Percentiles rank a stretch among this genome's conserved stretches.
Conservation (phyloP, 371 early-diverging fungal genomes). For the Saksenaea oblongispora region DNA sequence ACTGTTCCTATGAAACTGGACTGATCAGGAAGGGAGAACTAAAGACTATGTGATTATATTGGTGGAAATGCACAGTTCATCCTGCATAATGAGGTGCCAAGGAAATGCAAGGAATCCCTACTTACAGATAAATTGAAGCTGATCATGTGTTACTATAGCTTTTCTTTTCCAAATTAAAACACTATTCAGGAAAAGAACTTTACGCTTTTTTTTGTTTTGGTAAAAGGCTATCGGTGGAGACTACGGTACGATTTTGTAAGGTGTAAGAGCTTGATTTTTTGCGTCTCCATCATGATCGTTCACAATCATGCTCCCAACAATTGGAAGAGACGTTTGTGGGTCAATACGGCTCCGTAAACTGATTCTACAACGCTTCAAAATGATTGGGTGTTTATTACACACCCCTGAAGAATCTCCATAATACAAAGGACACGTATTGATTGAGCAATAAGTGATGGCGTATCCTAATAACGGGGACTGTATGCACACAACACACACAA, state of each 20-base stretch:
- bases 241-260: not conserved
- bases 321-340: slow-evolving; percentile 19
- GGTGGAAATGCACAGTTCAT: slow-evolving; percentile 43
- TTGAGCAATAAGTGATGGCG: too few species aligned
- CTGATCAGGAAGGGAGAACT: not conserved
- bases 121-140: slow-evolving; percentile 62
- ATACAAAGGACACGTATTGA: not conserved
- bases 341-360: slow-evolving; percentile 22
- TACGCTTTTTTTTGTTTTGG: slow-evolving; percentile 16
- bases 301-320: slow-evolving; percentile 23
- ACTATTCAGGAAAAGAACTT: slow-evolving; percentile 15
- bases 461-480: too few species aligned
- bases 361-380: slow-evolving; percentile 13
- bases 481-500: too few species aligned
- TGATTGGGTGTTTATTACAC: not conserved
- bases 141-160: slow-evolving; percentile 33
- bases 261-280: not conserved
- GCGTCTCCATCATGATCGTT: not conserved
- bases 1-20: slow-evolving; percentile 14
- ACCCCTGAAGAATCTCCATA: not conserved
- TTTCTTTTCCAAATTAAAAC: slow-evolving; percentile 7
- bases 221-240: not conserved
- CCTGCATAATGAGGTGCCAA: slow-evolving; percentile 39
- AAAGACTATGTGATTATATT: not conserved
- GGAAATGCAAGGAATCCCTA: slow-evolving; percentile 55